phyloP scores from a whole-genome alignment of 306 rosid species.

The Carpinus fangiana region DNA sequence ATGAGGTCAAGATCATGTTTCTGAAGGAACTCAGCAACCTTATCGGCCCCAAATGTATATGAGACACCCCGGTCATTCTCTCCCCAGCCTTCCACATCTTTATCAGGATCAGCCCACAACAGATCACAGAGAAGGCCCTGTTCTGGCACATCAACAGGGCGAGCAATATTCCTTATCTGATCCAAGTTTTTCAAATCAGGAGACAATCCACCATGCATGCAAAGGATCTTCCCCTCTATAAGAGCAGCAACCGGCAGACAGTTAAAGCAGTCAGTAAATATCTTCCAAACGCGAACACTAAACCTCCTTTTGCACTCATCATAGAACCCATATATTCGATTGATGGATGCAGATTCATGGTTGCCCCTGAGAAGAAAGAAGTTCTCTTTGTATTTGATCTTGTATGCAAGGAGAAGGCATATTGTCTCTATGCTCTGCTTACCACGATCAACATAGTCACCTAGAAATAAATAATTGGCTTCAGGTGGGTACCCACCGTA shows the following conservation, averaged over 20 bases:
- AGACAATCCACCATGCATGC: slow-evolving; percentile 88
- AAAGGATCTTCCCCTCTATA: slow-evolving; percentile 81
- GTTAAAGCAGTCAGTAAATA: slow-evolving; percentile 82
- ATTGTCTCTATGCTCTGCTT: slow-evolving; percentile 85
- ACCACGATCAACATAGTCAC: slow-evolving; percentile 90
- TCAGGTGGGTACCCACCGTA: slow-evolving; percentile 84
- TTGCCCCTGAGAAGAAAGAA: slow-evolving; percentile 89
- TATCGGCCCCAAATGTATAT: slow-evolving; percentile 83
- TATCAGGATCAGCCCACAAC: slow-evolving; percentile 91
- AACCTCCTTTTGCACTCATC: slow-evolving; percentile 88
- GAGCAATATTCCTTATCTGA: slow-evolving; percentile 78
- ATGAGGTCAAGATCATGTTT: slow-evolving; percentile 77
- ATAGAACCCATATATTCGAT: slow-evolving; percentile 81
- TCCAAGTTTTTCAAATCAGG: slow-evolving; percentile 71
- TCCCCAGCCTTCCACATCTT: slow-evolving; percentile 85
- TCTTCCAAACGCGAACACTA: slow-evolving; percentile 78
- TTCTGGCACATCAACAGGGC: slow-evolving; percentile 82
- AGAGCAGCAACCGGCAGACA: slow-evolving; percentile 82
- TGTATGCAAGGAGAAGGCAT: slow-evolving; percentile 80
- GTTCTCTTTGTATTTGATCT: slow-evolving; percentile 82
- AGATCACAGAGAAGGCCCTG: slow-evolving; percentile 86
- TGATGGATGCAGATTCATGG: slow-evolving; percentile 87
- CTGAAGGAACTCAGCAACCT: slow-evolving; percentile 73
- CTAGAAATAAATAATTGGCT: slow-evolving; percentile 81
- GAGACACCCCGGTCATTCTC: slow-evolving; percentile 90